Conservation (phyloP, 345 rosid species). For the Eucalyptus cladocalyx region DNA sequence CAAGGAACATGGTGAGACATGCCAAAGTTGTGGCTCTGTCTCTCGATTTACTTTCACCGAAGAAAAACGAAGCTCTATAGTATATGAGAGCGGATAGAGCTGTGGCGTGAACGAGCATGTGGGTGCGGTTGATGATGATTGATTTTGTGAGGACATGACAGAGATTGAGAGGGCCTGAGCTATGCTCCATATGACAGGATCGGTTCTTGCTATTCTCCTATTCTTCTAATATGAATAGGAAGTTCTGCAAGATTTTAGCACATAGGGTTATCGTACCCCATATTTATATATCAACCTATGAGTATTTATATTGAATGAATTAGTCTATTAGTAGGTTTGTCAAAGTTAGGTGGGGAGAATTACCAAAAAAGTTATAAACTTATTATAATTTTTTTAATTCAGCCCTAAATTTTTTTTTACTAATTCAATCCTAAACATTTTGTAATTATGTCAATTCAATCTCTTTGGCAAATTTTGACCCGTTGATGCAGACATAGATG, state of each 20-base stretch:
- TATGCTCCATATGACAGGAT: background rate
- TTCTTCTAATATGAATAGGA: background rate
- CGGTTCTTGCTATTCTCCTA: background rate
- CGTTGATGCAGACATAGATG: too few species aligned
- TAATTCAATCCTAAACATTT: too few species aligned
- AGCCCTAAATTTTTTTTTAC: too few species aligned
- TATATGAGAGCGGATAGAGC: conserved; percentile 8
- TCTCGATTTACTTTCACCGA: background rate
- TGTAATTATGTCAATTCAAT: too few species aligned
- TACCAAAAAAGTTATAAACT: too few species aligned
- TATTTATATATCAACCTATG: background rate
- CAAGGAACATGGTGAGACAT: conserved; percentile 8
- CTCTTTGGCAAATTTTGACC: too few species aligned
- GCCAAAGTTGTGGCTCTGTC: background rate
- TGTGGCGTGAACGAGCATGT: conserved; percentile 5
- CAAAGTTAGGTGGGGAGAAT: background rate
- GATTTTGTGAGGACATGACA: background rate
- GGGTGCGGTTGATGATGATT: conserved; percentile 8
- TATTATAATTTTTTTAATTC: too few species aligned
- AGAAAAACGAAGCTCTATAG: conserved; percentile 17
- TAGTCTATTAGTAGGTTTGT: background rate
- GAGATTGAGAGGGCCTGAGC: conserved; percentile 10
- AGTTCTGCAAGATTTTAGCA: background rate
- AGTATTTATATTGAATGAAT: background rate
- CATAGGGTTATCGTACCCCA: background rate